phyloP scores from a whole-genome alignment of 2,329 filamentous ascomycete species.

The Fusarium euwallaceae region DNA sequence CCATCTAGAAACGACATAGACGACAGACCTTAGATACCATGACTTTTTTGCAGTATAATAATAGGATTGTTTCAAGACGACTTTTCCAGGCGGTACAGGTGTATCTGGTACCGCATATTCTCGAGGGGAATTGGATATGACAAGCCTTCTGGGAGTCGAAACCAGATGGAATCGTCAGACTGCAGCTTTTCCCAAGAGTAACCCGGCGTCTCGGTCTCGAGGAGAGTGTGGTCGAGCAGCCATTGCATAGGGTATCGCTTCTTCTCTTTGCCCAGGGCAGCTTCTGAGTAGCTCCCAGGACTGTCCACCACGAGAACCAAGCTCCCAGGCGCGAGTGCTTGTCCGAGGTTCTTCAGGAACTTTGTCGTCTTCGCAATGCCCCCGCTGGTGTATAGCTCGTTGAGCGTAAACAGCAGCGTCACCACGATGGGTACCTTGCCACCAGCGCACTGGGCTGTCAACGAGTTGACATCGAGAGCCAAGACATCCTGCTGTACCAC shows the following conservation, averaged over 20 bases:
- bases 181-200: constrained; percentile 80
- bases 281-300: constrained; percentile 91
- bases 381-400: constrained; percentile 89
- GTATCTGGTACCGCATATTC: constrained; percentile 95
- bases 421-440: constrained; percentile 66
- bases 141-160: constrained; percentile 76
- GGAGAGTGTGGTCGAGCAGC: constrained; percentile 85
- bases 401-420: constrained; percentile 93
- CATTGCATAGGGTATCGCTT: constrained; percentile 93
- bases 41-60: constrained; percentile 10
- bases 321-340: constrained; percentile 68
- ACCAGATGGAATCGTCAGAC: constrained; percentile 86
- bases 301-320: constrained; percentile 90
- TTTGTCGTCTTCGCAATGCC: constrained; percentile 79
- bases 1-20: constrained; percentile 30
- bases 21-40: constrained; percentile 37
- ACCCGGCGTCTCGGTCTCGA: constrained; percentile 57
- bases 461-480: constrained; percentile 50
- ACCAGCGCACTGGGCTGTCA: constrained; percentile 50
- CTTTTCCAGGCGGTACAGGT: constrained; percentile 73
- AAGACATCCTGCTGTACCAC: constrained; percentile 67
- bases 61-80: constrained; percentile 26
- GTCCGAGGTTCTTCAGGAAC: constrained; percentile 79
- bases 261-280: constrained; percentile 73
- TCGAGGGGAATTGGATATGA: constrained; percentile 88